phyloP scores from a whole-genome alignment of 192 early-diverging fungal genomes.

The Backusella luteola region DNA sequence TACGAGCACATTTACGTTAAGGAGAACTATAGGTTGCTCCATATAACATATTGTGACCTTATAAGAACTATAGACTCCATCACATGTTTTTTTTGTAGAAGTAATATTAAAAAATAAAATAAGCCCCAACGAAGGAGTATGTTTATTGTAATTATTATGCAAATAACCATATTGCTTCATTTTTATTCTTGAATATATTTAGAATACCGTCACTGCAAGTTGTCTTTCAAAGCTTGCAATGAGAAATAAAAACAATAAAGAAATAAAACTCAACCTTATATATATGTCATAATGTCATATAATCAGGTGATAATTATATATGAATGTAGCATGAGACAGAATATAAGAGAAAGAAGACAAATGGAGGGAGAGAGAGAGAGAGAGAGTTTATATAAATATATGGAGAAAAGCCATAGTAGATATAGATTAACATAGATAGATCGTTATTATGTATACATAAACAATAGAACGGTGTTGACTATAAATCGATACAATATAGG shows the following conservation, averaged over 20 bases:
- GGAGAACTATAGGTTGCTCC: neutral
- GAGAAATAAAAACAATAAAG: neutral
- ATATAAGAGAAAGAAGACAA: neutral
- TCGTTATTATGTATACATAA: neutral
- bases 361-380: too few relatives aligned
- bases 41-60: neutral
- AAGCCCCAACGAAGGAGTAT: neutral
- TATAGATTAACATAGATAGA: neutral
- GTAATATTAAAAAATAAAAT: neutral
- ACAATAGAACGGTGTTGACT: neutral
- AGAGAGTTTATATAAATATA: neutral
- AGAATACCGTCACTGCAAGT: neutral
- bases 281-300: neutral
- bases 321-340: neutral
- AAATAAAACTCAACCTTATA: neutral
- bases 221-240: constrained; percentile 5
- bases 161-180: neutral
- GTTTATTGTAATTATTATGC: neutral
- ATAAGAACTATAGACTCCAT: neutral
- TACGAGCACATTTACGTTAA: neutral
- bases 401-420: neutral
- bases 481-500: neutral
- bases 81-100: neutral
- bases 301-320: neutral
- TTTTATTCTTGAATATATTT: constrained; percentile 4